Conservation (phyloP, 192 early-diverging fungal genomes). For the Entophlyctis luteolus region DNA sequence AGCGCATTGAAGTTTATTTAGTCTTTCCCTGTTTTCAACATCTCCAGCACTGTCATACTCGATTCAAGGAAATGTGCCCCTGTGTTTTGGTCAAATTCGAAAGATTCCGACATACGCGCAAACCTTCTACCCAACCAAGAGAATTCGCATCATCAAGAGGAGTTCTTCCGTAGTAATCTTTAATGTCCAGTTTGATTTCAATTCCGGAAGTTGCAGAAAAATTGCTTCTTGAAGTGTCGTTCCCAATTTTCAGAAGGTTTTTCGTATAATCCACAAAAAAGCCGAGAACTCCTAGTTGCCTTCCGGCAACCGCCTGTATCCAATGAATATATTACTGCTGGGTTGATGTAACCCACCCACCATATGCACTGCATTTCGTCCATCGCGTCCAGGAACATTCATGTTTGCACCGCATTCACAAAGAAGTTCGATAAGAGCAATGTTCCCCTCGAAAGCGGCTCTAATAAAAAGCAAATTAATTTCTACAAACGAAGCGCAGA, state of each 20-base stretch:
- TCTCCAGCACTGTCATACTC: too few species aligned
- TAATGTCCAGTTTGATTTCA: conserved; percentile 41
- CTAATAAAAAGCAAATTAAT: conserved; percentile 17
- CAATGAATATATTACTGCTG: background rate
- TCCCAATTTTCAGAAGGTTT: background rate
- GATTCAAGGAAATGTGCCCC: too few species aligned
- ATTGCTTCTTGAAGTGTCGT: background rate
- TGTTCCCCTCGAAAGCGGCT: conserved; percentile 43
- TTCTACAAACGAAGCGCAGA: conserved; percentile 9
- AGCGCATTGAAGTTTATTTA: too few species aligned
- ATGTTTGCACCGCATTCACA: conserved; percentile 65
- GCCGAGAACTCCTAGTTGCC: conserved; percentile 6
- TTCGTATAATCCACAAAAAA: conserved; percentile 23
- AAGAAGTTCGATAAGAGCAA: conserved; percentile 49
- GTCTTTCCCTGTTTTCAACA: too few species aligned
- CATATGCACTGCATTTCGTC: conserved; percentile 66
- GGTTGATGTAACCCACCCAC: conserved; percentile 26
- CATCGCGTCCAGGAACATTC: conserved; percentile 61
- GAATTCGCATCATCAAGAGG: conserved; percentile 48
- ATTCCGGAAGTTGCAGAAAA: conserved; percentile 1
- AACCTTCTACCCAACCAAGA: conserved; percentile 22
- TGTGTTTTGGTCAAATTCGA: too few species aligned
- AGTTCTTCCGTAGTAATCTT: conserved; percentile 55
- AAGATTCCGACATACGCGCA: too few species aligned
- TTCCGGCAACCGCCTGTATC: conserved; percentile 16